These are phyloP conservation scores for Austroboletus eburneus DNA, from an alignment of 768 basidiomycete species.

Conservation along the genomic window DNA sequence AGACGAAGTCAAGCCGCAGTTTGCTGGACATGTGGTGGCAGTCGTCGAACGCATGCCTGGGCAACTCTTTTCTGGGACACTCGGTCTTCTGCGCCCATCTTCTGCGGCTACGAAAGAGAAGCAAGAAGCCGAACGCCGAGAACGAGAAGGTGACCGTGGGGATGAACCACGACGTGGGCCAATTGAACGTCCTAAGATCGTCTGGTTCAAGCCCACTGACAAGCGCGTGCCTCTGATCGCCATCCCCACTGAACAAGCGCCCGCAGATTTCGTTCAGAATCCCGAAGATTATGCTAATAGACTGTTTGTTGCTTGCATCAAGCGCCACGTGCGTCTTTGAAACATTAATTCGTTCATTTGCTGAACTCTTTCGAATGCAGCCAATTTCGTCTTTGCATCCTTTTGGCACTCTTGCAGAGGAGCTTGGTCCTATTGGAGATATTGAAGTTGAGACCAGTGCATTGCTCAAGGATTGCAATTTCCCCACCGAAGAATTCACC, in stretches of 20 bases:
- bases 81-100: conserved; percentile 91
- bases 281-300: conserved; percentile 87
- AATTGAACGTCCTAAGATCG: conserved; percentile 94
- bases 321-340: conserved; percentile 75
- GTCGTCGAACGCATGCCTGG: conserved; percentile 99
- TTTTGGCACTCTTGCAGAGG: conserved; percentile 96
- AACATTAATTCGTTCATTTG: conserved; percentile 1
- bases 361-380: conserved; percentile 36
- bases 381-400: conserved; percentile 97
- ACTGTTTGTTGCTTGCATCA: conserved; percentile 97
- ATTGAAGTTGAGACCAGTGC: conserved; percentile 98
- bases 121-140: conserved; percentile 95
- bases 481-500: conserved; percentile 95
- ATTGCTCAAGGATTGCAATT: conserved; percentile 96
- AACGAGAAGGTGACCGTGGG: conserved; percentile 90
- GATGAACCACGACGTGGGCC: conserved; percentile 76
- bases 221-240: conserved; percentile 98
- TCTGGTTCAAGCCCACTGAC: conserved; percentile 99
- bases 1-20: conserved; percentile 97
- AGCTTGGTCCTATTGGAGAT: conserved; percentile 97
- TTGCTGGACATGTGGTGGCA: conserved; percentile 98
- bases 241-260: conserved; percentile 98
- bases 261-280: conserved; percentile 92
- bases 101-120: conserved; percentile 98
- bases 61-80: conserved; percentile 95